These are phyloP conservation scores for Stenogyne calaminthoides DNA, from an alignment of 305 asterid species.

Conservation along the genomic window DNA sequence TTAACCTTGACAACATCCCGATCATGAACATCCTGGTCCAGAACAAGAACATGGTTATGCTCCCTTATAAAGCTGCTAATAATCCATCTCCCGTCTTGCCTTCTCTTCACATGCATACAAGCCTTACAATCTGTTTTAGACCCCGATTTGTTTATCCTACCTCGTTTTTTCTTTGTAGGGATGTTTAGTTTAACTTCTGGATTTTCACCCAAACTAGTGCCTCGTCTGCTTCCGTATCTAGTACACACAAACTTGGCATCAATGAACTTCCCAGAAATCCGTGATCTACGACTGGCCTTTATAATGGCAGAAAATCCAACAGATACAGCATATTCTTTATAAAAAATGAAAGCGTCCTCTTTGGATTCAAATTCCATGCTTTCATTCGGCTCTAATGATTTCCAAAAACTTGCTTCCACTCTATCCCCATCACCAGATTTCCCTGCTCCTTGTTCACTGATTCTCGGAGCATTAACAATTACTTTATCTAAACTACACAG, in stretches of 20 bases:
- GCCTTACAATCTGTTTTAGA: conserved; percentile 65
- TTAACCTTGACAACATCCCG: conserved; percentile 25
- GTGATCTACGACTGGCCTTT: conserved; percentile 59
- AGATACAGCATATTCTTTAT: conserved; percentile 46
- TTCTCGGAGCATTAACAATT: neutral
- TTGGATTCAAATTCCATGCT: conserved; percentile 55
- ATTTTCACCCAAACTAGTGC: conserved; percentile 31
- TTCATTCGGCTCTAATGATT: conserved; percentile 38
- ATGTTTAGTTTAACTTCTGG: conserved; percentile 15
- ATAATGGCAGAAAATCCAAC: conserved; percentile 49
- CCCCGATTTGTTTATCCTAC: conserved; percentile 50
- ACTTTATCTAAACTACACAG: conserved; percentile 28
- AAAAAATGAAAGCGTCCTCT: conserved; percentile 50
- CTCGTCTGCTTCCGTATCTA: conserved; percentile 48
- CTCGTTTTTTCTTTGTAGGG: conserved; percentile 46
- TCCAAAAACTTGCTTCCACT: conserved; percentile 21
- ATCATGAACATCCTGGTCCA: conserved; percentile 30
- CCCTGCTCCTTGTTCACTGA: neutral
- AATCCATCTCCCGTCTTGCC: conserved; percentile 56
- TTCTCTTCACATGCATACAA: conserved; percentile 61
- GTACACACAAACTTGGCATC: conserved; percentile 61
- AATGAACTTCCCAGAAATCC: conserved; percentile 57
- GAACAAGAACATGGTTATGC: conserved; percentile 54
- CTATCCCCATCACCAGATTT: conserved; percentile 27
- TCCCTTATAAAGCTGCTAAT: conserved; percentile 40